phyloP scores from a whole-genome alignment of 1,139 yeast species.

The Pichia sp. region DNA sequence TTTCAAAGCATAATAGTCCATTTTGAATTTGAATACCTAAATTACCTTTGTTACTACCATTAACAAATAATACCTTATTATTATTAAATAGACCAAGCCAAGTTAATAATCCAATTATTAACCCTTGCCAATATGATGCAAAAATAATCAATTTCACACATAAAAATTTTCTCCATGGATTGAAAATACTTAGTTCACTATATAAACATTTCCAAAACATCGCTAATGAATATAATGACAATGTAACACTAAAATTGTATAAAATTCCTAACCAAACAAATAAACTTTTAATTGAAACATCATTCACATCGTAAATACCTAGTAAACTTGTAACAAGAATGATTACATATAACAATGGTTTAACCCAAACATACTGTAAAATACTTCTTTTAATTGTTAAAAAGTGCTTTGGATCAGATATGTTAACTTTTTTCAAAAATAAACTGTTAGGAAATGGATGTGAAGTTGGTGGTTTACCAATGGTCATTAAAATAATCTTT shows the following conservation, averaged over 20 bases:
- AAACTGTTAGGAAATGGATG: slow-evolving; percentile 60
- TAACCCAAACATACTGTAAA: slow-evolving; percentile 91
- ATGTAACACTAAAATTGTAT: slow-evolving; percentile 74
- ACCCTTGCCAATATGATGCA: slow-evolving; percentile 96
- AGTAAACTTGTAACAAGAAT: slow-evolving; percentile 46
- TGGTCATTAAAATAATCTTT: slow-evolving; percentile 60
- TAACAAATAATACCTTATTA: slow-evolving; percentile 17
- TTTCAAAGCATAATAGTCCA: slow-evolving; percentile 73
- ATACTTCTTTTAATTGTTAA: slow-evolving; percentile 76
- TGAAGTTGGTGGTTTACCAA: slow-evolving; percentile 66
- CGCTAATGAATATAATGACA: slow-evolving; percentile 80
- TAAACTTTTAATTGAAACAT: slow-evolving; percentile 42
- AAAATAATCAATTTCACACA: slow-evolving; percentile 91
- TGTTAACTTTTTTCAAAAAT: slow-evolving; percentile 57
- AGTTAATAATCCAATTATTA: slow-evolving; percentile 56
- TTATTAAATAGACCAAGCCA: slow-evolving; percentile 45
- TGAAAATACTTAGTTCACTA: slow-evolving; percentile 66
- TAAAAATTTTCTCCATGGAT: slow-evolving; percentile 87
- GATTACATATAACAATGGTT: slow-evolving; percentile 66
- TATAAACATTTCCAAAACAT: slow-evolving; percentile 87
- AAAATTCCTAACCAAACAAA: slow-evolving; percentile 63
- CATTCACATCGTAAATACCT: slow-evolving; percentile 47
- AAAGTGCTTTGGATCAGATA: slow-evolving; percentile 80
- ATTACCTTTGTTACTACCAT: slow-evolving; percentile 36
- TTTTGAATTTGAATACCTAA: slow-evolving; percentile 43